Base-by-base conservation (phyloP, 768 basidiomycete genomes). In the Lyophyllum semitale region DNA sequence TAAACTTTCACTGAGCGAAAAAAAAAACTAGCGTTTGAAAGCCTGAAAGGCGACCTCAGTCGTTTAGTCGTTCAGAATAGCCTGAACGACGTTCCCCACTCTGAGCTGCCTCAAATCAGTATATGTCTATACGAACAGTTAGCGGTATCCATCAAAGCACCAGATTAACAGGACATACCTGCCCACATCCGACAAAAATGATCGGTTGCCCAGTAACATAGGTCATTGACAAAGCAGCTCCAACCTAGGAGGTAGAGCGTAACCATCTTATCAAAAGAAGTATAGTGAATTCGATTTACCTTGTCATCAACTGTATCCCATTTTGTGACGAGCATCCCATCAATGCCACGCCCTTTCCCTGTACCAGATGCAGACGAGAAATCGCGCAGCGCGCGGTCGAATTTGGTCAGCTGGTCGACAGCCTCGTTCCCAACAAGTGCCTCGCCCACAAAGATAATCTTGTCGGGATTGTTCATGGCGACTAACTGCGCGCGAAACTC, bases 221-320 rank as follows among this genome's bases (percentile, higher is more conserved):
- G 48, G 96, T 97, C 97, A 99, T 98, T 3, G 94, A 97, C 49
- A 99, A 79, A 8, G 97, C 97, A 7, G 97, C 97, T 32, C 97
- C 97, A 48, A 99, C 96, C 95, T 97, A 18, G 65, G 2, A 54
- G 32, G 57, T 42, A 43, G 29, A 38, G 47, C 11, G 40, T 13
- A 43, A 40, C 18, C 44, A 22, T 37, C 46, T 44, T 22, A 35
- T 41, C 51, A 45, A 15, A 53, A 43, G 29, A 11, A 18, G 26
- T 38, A 29, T n/a, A 18, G 30, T 43, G 41, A 26, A 18, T 17
- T 9, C 26, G 33, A 30, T 81, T 51, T 53, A 91, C 95, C 83
- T 95, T 95, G 74, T 95, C 93, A 65, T 95, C 93, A 20, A 98
- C 97, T 1, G 96, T 98, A 66, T 99, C 97, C 89, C 97, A 98